Base-by-base conservation (phyloP, 164 flowering plant species). In the Nymphaea colorata region DNA sequence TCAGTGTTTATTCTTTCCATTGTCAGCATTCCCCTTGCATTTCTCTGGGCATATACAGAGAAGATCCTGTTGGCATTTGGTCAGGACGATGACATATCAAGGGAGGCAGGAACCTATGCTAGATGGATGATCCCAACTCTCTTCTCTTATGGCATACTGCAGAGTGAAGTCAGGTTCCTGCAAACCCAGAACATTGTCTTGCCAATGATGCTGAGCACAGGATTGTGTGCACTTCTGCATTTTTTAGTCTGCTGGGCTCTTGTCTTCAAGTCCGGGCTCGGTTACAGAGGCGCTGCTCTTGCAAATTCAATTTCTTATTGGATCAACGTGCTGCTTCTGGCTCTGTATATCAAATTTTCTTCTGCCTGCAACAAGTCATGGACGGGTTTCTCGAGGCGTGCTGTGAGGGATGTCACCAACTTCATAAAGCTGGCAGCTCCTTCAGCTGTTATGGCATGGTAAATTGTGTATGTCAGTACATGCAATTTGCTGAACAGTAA, bases 121-220 rank as follows among this genome's bases (percentile, higher is more conserved):
- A 70, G 72, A 8, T 75, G 70, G 72, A 74, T 76, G 81, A 76
- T 81, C 69, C 84, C 82, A 1, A 47, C 69, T 60, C 68, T 76
- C 44, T 81, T 81, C 15, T 72, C 77, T 25, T 75, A 71, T 66
- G 80, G 71, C 36, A 61, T 79, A 6, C 76, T 76, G 59, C 82
- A 78, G 36, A 76, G 79, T 57, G 77, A 72, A 42, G 68, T 65
- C 53, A 67, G 76, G 66, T 79, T 78, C 42, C 62, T 79, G 3
- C 82, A 79, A 65, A 68, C 80, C 17, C 84, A 81, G 60, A 79
- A 74, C 62, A 77, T 68, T 6, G 79, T 78, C 42, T 64, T 76
- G 36, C 83, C 83, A 18, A 76, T 78, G 83, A 67, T 80, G 77
- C 61, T 81, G 60, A 73, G 44, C 67, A 60, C 84, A 12, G 81